Evolutionary conservation across 1,284 basidiomycete genomes (phyloP).

Genomic region (Pseudozyma tsukubaensis): DNA sequence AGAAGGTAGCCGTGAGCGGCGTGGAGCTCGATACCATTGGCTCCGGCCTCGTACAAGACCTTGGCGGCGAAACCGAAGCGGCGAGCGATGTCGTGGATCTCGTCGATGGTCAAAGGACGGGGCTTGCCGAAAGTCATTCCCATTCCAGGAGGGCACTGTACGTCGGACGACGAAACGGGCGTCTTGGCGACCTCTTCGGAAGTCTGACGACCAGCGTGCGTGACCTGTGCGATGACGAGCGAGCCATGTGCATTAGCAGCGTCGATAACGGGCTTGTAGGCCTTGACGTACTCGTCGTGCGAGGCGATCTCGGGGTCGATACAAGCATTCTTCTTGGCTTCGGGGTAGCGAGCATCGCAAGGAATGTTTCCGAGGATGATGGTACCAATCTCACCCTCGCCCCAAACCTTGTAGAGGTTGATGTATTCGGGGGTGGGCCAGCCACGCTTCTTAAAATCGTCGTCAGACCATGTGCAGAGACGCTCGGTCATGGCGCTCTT

Average conservation of each 20-base stretch:
- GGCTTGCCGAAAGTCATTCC: slow-evolving; percentile 62
- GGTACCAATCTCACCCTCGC: slow-evolving; percentile 59
- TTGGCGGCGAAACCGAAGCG: slow-evolving; percentile 79
- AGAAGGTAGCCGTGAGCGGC: slow-evolving; percentile 88
- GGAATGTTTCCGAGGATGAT: slow-evolving; percentile 61
- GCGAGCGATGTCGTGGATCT: slow-evolving; percentile 76
- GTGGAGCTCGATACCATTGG: slow-evolving; percentile 90
- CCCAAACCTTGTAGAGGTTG: slow-evolving; percentile 62
- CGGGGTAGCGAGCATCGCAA: slow-evolving; percentile 49
- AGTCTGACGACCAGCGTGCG: slow-evolving; percentile 70
- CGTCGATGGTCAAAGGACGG: slow-evolving; percentile 73
- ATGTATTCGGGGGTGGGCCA: slow-evolving; percentile 57
- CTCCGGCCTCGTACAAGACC: slow-evolving; percentile 78
- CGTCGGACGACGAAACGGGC: slow-evolving; percentile 59
- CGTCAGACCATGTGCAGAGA: slow-evolving; percentile 57
- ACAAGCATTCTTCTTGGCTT: slow-evolving; percentile 54
- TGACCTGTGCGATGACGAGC: slow-evolving; percentile 70
- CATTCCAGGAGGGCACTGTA: slow-evolving; percentile 59
- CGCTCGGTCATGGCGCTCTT: slow-evolving; percentile 65
- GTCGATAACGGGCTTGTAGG: slow-evolving; percentile 63
- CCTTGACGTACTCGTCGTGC: slow-evolving; percentile 49
- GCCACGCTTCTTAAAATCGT: slow-evolving; percentile 59
- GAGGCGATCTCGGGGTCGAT: slow-evolving; percentile 53
- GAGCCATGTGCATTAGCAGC: slow-evolving; percentile 70
- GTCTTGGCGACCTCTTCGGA: slow-evolving; percentile 38